Conservation (phyloP, 371 early-diverging fungal species). For the Zychaea mexicana region DNA sequence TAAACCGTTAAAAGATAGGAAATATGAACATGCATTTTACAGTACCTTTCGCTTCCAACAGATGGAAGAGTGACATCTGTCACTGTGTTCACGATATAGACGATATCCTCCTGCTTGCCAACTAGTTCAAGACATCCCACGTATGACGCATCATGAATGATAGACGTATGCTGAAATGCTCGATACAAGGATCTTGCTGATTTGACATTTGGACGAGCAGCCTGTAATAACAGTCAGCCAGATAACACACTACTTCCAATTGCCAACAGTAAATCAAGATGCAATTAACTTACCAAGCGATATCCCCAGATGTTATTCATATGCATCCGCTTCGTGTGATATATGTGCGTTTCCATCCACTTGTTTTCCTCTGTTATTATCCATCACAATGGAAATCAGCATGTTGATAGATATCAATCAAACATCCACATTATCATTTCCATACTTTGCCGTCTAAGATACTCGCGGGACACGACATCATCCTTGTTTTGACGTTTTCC, state of each 20-base stretch:
- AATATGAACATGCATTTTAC: neutral
- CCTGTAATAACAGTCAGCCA: too few relatives aligned
- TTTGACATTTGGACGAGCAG: conserved; percentile 86
- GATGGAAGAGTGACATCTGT: conserved; percentile 67
- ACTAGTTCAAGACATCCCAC: conserved; percentile 68
- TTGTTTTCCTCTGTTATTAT: conserved; percentile 43
- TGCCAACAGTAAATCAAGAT: neutral
- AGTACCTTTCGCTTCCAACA: conserved; percentile 63
- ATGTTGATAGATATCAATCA: neutral
- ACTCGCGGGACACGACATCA: conserved; percentile 14
- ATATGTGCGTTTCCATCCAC: conserved; percentile 98
- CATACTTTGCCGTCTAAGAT: conserved; percentile 23
- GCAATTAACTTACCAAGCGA: conserved; percentile 64
- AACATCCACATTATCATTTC: too few relatives aligned
- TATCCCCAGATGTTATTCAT: conserved; percentile 92
- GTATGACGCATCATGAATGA: conserved; percentile 87
- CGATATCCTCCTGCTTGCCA: conserved; percentile 59
- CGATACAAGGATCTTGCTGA: conserved; percentile 75
- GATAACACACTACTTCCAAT: neutral
- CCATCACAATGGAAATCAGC: neutral
- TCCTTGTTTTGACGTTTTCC: conserved; percentile 14
- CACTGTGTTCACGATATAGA: conserved; percentile 48
- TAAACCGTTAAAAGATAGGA: neutral
- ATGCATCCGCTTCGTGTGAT: conserved; percentile 97
- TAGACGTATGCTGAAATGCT: conserved; percentile 71